Conservation (phyloP, 306 rosid species). For the Gastrolobium villosum region DNA sequence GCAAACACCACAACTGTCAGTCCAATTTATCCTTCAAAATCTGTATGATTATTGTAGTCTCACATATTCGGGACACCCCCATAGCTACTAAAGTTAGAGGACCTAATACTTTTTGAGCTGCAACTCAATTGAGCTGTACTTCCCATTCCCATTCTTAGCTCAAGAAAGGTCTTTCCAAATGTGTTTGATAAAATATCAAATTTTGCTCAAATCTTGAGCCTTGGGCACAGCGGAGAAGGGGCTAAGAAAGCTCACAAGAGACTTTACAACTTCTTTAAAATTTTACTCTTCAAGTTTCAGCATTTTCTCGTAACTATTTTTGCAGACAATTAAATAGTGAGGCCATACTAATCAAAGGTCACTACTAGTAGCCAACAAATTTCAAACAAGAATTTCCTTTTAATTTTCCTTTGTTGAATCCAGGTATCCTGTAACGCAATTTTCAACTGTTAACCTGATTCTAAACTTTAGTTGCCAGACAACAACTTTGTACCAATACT, state of each 20-base stretch:
- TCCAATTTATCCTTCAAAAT: slow-evolving; percentile 11
- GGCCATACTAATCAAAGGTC: background rate
- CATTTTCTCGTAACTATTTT: background rate
- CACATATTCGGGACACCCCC: slow-evolving; percentile 3
- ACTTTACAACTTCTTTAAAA: background rate
- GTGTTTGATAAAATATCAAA: slow-evolving; percentile 15
- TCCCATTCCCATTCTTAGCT: slow-evolving; percentile 17
- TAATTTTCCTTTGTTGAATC: slow-evolving; percentile 26
- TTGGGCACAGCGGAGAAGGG: background rate
- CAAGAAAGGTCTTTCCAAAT: background rate
- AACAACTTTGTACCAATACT: slow-evolving; percentile 14
- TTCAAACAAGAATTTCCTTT: background rate
- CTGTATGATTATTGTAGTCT: background rate
- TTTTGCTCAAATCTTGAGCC: slow-evolving; percentile 11
- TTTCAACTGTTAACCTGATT: slow-evolving; percentile 22
- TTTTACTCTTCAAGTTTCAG: slow-evolving; percentile 19
- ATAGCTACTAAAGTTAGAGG: background rate
- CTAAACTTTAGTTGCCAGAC: background rate
- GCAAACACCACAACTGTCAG: slow-evolving; percentile 9
- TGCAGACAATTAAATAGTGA: background rate
- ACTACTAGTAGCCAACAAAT: background rate
- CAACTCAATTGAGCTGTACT: background rate
- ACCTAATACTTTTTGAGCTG: background rate
- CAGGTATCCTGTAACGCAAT: background rate
- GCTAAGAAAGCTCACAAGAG: background rate